Evolutionary conservation across 805 yeast genomes (phyloP), one percentile per base, ranked within the genome.

Genomic region (Candida adriatica): DNA sequence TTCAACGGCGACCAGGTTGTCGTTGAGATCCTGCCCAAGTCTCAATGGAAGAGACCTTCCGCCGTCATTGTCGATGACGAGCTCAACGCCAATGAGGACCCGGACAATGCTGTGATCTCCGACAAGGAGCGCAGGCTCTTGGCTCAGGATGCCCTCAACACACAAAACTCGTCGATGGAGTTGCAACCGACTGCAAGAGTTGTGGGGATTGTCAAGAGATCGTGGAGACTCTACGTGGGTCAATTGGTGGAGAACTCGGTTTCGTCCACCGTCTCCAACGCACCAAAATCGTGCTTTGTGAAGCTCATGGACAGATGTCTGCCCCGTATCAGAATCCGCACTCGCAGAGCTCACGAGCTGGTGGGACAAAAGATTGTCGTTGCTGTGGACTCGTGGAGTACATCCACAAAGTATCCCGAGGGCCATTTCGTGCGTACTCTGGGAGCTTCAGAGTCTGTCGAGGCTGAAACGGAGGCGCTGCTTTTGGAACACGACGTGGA

Each of bases 211-310:
- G 64, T 78, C 25, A 80, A 85, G 59, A 73, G 99, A 58, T 84
- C 90, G 39, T 92, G 98, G 98, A 73, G 98, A 55, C 77, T 79
- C 43, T 92, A 88, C 51, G 98, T 92, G 23, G 98, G 98, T 10
- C 96, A 88, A 56, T 68, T 92, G 40, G 79, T 90, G 3, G 80
- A 86, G 26, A 69, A 77, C 22, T 79, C 94, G 3, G 80, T 82
- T 2, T 75, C 73, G 31, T 69, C 67, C 29, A 63, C 66, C 30
- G 53, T 58, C 13, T 72, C 83, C 11, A 77, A 80, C 43, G 74
- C 94, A 7, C 69, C 83, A 13, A 79, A 80, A 49, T 73, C 74
- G 27, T 90, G 92, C 34, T 79, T 92, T 48, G 94, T 92, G 15
- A 67, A 82, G 29, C 70, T 94, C 37, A 79, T 92, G 92, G 97